These are phyloP conservation scores for Cryptosporidium canis DNA, from an alignment of 169 alveolate genomes.

Conservation along the genomic window DNA sequence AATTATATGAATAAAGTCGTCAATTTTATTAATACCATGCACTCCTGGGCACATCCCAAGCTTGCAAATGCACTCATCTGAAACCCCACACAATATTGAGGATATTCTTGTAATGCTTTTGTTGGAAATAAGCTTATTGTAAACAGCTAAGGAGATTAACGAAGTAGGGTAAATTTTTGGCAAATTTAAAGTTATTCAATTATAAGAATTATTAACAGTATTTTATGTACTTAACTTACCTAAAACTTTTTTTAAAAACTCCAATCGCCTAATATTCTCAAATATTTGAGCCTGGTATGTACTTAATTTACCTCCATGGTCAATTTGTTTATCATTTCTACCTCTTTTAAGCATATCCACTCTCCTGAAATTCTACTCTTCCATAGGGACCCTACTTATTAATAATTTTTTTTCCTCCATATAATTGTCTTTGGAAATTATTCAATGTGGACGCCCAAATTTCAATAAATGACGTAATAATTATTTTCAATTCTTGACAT, in stretches of 20 bases:
- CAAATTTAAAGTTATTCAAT: neutral
- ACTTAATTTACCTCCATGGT: neutral
- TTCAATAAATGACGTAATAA: constrained; percentile 31
- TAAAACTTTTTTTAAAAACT: constrained; percentile 20
- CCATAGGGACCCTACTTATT: neutral
- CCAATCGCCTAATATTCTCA: constrained; percentile 10
- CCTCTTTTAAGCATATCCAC: constrained; percentile 27
- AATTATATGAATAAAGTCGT: constrained; percentile 3
- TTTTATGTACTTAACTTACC: constrained; percentile 29
- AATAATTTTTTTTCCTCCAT: neutral
- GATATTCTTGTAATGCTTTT: constrained; percentile 15
- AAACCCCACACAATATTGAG: constrained; percentile 55
- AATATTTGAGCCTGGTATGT: constrained; percentile 16
- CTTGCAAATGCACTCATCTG: constrained; percentile 25
- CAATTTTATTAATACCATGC: constrained; percentile 25
- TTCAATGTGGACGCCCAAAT: neutral
- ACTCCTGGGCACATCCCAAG: constrained; percentile 50
- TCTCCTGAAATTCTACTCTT: neutral
- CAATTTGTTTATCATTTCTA: neutral
- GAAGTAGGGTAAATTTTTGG: neutral
- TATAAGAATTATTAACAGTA: neutral
- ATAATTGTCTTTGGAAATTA: neutral
- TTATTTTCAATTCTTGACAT: constrained; percentile 11
- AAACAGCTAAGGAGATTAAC: neutral
- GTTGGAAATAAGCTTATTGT: constrained; percentile 18